These are phyloP conservation scores for Trypanosoma avium DNA, from an alignment of 208 protist species.

Conservation along the genomic window DNA sequence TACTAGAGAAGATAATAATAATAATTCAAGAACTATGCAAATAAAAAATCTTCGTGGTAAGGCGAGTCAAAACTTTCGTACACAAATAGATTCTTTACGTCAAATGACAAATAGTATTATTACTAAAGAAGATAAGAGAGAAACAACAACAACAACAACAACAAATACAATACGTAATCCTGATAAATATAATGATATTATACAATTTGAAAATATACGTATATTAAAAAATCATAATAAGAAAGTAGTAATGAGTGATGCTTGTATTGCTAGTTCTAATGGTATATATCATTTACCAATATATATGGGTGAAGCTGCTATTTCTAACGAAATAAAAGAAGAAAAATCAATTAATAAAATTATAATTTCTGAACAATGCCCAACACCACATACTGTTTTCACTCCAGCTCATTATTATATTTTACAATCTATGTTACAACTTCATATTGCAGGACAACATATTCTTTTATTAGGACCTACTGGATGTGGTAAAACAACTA, in stretches of 20 bases:
- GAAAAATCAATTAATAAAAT: conserved; percentile 1
- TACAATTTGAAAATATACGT: conserved; percentile 28
- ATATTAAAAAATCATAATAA: neutral
- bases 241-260: conserved; percentile 48
- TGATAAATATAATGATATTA: conserved; percentile 62
- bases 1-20: neutral
- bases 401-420: conserved; percentile 67
- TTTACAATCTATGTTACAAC: conserved; percentile 74
- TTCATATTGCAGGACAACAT: conserved; percentile 72
- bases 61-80: neutral
- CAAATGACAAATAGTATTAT: neutral
- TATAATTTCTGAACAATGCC: conserved; percentile 22
- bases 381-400: conserved; percentile 37
- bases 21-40: too few relatives aligned
- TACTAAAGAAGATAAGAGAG: neutral
- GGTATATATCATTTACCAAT: conserved; percentile 52
- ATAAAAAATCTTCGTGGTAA: too few relatives aligned
- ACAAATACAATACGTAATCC: neutral
- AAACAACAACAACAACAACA: neutral
- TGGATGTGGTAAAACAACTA: conserved; percentile 89
- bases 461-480: conserved; percentile 83
- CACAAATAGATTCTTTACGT: neutral
- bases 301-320: conserved; percentile 41
- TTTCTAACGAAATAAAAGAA: neutral
- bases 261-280: conserved; percentile 43